phyloP scores from a whole-genome alignment of 208 protist species.

The Crithidia bombi region DNA sequence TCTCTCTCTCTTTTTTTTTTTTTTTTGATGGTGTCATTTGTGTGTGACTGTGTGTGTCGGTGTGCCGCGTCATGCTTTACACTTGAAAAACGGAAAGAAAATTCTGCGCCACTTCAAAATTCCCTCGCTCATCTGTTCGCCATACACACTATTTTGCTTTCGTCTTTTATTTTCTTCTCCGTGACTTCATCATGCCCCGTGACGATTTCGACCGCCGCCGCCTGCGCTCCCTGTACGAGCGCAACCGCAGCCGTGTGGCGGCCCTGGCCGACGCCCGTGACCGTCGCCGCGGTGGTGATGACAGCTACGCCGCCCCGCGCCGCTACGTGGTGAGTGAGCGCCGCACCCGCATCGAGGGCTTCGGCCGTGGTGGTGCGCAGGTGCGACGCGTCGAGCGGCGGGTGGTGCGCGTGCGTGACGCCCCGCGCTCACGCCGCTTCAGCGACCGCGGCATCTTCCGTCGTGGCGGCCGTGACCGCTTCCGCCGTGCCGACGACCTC shows the following conservation, averaged over 20 bases:
- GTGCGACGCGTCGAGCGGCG: constrained; percentile 55
- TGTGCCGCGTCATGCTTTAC: too few species aligned
- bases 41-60: too few species aligned
- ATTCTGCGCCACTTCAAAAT: too few species aligned
- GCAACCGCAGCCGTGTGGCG: constrained; percentile 73
- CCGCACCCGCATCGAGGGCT: constrained; percentile 76
- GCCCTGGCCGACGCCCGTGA: constrained; percentile 80
- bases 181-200: constrained; percentile 52
- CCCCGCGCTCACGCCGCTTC: constrained; percentile 48
- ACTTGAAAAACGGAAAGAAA: too few species aligned
- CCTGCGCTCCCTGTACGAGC: constrained; percentile 81
- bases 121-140: too few species aligned
- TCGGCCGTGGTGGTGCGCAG: constrained; percentile 76
- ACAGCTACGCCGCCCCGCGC: constrained; percentile 64
- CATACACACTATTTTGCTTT: constrained; percentile 14
- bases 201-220: constrained; percentile 80
- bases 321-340: constrained; percentile 81
- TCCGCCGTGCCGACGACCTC: constrained; percentile 75
- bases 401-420: background rate
- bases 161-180: background rate
- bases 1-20: too few species aligned
- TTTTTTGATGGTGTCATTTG: too few species aligned
- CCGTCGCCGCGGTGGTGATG: constrained; percentile 50
- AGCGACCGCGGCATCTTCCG: constrained; percentile 70
- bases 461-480: constrained; percentile 67